Percentiles rank a stretch among this genome's conserved stretches.
phyloP scores from a whole-genome alignment of 1,284 basidiomycete genomes.

The Exsudoporus floridanus region DNA sequence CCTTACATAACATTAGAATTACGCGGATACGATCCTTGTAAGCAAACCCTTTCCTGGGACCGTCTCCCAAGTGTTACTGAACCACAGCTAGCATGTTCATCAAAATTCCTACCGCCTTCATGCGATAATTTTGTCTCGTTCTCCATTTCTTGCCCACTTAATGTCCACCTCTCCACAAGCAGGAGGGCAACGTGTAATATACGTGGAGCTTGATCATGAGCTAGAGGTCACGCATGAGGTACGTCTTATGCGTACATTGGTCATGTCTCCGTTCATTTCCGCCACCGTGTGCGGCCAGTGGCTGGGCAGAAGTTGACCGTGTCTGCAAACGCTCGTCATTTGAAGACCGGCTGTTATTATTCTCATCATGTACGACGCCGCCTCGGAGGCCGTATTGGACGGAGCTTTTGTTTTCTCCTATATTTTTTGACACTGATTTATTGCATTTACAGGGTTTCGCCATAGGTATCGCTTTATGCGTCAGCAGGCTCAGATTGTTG shows the following conservation, averaged over 20 bases:
- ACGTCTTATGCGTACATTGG: constrained; percentile 33
- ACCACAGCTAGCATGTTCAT: constrained; percentile 62
- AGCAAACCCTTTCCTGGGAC: constrained; percentile 30
- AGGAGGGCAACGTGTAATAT: constrained; percentile 63
- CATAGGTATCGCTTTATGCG: constrained; percentile 48
- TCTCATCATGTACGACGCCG: constrained; percentile 15
- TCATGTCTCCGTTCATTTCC: constrained; percentile 25
- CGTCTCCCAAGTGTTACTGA: constrained; percentile 14
- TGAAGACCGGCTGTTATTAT: constrained; percentile 15
- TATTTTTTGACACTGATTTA: constrained; percentile 19
- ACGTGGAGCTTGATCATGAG: constrained; percentile 72
- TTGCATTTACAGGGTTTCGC: constrained; percentile 58
- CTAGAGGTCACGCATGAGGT: constrained; percentile 83
- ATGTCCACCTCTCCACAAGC: constrained; percentile 72
- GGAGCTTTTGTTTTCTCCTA: constrained; percentile 10
- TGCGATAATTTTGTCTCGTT: constrained; percentile 81
- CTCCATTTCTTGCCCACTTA: constrained; percentile 80
- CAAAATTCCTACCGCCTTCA: constrained; percentile 74
- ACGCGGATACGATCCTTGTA: constrained; percentile 76
- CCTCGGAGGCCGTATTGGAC: constrained; percentile 22
- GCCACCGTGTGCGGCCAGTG: constrained; percentile 28
- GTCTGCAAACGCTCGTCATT: constrained; percentile 24
- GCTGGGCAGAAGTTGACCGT: constrained; percentile 20
- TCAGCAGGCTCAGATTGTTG: constrained; percentile 9
- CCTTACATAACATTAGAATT: constrained; percentile 53